Evolutionary conservation across 2,329 filamentous ascomycete species (phyloP), one percentile per base, ranked within the genome.

Genomic region (Hypoxylon sp.): DNA sequence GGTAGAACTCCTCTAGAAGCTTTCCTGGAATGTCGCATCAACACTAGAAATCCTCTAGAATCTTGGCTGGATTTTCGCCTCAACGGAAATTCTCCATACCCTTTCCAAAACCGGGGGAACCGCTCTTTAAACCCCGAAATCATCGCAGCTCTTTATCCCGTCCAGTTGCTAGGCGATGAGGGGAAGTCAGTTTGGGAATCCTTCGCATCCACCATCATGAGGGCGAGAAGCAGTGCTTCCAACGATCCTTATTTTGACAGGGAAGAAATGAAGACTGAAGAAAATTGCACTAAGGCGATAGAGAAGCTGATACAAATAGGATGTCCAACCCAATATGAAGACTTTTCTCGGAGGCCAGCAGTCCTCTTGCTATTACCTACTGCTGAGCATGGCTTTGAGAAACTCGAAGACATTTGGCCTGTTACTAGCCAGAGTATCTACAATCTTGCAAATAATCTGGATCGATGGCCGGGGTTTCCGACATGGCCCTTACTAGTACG

Each of bases 171-270:
- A 8, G 37, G 7, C 13, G 15, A 53, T 6, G 21, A 47, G 8
- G 17, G 19, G 15, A 48, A 19, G 7, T 24, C 21, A 19, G 31
- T 61, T 2, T 64, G 61, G 61, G 61, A 58, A 53, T 11, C 32
- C 2, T 64, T 64, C 24, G 29, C 15, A 27, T 4, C 3, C 24
- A 27, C 24, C 24, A 27, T 27, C 24, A 27, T 27, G 3, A 27
- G 5, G 24, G 3, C 24, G 24, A 27, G 24, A n/a, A n/a, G n/a
- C n/a, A n/a, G n/a, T n/a, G n/a, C n/a, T n/a, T n/a, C n/a, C n/a
- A n/a, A n/a, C n/a, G n/a, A n/a, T n/a, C n/a, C n/a, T n/a, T n/a
- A n/a, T n/a, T n/a, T n/a, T n/a, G n/a, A n/a, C n/a, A n/a, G n/a
- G n/a, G n/a, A n/a, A n/a, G n/a, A n/a, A n/a, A n/a, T n/a, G 24